A percentile compares a stretch with the other conserved stretches of the same genome.
phyloP scores from a whole-genome alignment of 345 rosid species.

The Microcos paniculata region DNA sequence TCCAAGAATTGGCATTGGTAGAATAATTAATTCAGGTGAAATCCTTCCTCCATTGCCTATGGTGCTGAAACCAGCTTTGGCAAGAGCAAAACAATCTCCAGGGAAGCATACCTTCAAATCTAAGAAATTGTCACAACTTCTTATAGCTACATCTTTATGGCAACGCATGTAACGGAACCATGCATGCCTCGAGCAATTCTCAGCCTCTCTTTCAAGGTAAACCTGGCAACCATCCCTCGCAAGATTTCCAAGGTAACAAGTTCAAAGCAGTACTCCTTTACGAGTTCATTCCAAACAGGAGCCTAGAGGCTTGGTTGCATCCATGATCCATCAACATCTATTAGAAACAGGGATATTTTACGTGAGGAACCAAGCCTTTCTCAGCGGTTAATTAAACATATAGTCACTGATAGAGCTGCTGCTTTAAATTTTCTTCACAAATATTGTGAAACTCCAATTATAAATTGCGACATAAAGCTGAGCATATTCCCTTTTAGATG shows the following conservation, averaged over 20 bases:
- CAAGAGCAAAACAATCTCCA: not conserved
- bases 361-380: not conserved
- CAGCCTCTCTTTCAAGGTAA: not conserved
- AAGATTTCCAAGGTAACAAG: conserved; percentile 20
- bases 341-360: not conserved
- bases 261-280: conserved; percentile 19
- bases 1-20: no score
- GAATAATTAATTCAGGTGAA: no score
- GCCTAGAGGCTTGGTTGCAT: conserved; percentile 20
- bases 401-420: conserved; percentile 16
- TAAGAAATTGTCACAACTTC: not conserved
- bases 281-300: conserved; percentile 18
- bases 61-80: not conserved
- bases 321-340: no score
- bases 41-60: not conserved
- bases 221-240: no score
- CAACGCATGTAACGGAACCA: not conserved
- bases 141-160: not conserved
- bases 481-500: conserved; percentile 24
- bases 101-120: conserved; percentile 2
- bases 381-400: conserved; percentile 25
- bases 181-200: not conserved
- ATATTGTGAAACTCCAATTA: conserved; percentile 13
- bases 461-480: conserved; percentile 27
- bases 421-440: conserved; percentile 21